Conservation (phyloP, 148 eudicot genomes). For the Rhododendron ovatum region DNA sequence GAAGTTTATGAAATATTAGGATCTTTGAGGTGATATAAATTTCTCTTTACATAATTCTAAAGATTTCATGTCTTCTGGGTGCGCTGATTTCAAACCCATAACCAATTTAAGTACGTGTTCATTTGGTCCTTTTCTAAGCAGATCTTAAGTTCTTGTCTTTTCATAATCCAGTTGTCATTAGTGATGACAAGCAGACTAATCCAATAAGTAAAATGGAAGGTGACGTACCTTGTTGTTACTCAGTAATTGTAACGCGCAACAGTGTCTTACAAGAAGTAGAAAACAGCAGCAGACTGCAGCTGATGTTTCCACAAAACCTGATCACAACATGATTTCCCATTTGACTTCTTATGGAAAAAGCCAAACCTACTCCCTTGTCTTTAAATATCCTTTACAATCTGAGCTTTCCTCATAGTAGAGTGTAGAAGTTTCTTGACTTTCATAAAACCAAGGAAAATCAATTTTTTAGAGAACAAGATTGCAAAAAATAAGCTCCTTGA, state of each 20-base stretch:
- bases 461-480: not conserved
- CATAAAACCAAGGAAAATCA: not conserved
- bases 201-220: not conserved
- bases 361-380: slow-evolving; percentile 11
- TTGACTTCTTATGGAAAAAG: slow-evolving; percentile 1
- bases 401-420: not conserved
- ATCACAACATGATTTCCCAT: not conserved
- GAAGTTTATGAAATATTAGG: not conserved
- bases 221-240: not conserved
- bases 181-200: not conserved
- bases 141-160: not conserved
- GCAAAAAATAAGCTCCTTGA: not conserved
- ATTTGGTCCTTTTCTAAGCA: not conserved
- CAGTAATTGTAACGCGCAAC: not conserved
- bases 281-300: not conserved
- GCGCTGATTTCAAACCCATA: not conserved
- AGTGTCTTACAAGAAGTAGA: not conserved
- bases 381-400: not conserved
- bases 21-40: not conserved
- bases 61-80: not conserved
- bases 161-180: not conserved
- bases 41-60: not conserved
- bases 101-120: not conserved
- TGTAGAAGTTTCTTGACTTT: not conserved
- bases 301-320: not conserved